phyloP scores from a whole-genome alignment of 208 protist genomes.

The Trypanosoma cruzi region DNA sequence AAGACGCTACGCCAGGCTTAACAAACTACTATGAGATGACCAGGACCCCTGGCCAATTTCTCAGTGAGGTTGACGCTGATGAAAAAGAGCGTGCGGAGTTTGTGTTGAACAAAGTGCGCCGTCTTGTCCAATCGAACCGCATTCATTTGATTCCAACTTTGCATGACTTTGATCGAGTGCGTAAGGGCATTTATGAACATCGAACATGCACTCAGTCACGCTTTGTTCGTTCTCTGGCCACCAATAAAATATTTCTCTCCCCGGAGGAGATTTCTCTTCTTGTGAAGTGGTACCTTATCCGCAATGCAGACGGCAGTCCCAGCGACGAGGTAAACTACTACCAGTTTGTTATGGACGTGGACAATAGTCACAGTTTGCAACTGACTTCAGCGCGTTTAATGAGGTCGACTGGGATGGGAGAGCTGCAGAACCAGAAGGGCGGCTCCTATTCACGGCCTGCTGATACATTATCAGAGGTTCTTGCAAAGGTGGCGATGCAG shows the following conservation, averaged over 20 bases:
- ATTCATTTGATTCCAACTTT: constrained; percentile 85
- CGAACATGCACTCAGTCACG: constrained; percentile 80
- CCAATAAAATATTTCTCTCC: constrained; percentile 83
- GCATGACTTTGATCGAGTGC: constrained; percentile 88
- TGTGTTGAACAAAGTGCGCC: constrained; percentile 61
- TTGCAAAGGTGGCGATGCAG: constrained; percentile 61
- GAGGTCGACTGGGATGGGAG: constrained; percentile 1
- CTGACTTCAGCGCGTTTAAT: constrained; percentile 2
- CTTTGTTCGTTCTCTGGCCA: constrained; percentile 81
- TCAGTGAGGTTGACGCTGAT: constrained; percentile 27
- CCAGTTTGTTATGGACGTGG: constrained; percentile 87
- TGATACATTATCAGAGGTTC: constrained; percentile 35
- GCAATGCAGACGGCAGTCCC: constrained; percentile 53
- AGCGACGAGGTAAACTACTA: constrained; percentile 90
- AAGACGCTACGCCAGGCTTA: constrained; percentile 6
- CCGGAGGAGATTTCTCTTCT: constrained; percentile 77
- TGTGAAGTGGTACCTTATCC: constrained; percentile 76
- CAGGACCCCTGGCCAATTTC: constrained; percentile 53
- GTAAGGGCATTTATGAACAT: constrained; percentile 85
- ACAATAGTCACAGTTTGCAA: constrained; percentile 43
- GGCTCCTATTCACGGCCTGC: constrained; percentile 27
- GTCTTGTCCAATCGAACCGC: constrained; percentile 61
- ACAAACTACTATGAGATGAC: constrained; percentile 65
- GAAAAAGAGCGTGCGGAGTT: constrained; percentile 34
- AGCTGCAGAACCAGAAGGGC: constrained; percentile 16